Percentiles rank a stretch among this genome's conserved stretches.
Conservation (phyloP, 2,329 filamentous ascomycete genomes). For the Monilinia fructigena region DNA sequence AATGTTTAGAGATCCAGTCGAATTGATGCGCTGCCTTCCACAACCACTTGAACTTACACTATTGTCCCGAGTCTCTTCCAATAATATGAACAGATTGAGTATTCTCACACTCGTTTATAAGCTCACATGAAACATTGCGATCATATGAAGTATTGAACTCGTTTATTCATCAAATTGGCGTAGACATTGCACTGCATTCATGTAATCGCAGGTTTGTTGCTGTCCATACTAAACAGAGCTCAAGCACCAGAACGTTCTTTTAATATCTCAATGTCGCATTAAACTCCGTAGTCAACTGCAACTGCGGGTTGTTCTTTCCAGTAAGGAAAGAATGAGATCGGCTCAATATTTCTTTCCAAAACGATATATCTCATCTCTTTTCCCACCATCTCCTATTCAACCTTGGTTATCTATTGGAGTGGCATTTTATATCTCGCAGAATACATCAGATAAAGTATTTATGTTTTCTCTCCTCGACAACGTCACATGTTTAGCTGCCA, state of each 20-base stretch:
- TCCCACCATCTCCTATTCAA: not conserved
- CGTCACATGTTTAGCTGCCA: too few species aligned
- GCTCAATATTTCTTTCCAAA: not conserved
- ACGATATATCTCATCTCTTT: not conserved
- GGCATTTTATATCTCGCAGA: not conserved
- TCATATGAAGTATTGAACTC: too few species aligned
- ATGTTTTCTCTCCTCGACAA: not conserved
- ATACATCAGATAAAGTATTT: not conserved
- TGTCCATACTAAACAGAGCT: not conserved
- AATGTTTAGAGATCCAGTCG: not conserved
- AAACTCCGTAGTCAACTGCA: not conserved
- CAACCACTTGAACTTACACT: not conserved
- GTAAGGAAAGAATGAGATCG: not conserved
- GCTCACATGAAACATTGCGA: too few species aligned
- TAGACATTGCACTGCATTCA: not conserved
- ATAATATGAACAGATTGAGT: too few species aligned
- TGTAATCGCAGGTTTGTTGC: not conserved
- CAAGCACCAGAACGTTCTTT: not conserved
- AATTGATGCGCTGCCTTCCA: not conserved
- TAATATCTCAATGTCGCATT: not conserved
- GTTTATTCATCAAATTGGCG: not conserved
- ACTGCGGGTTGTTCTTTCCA: slow-evolving; percentile 4
- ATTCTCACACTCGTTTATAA: too few species aligned
- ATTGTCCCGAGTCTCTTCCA: not conserved
- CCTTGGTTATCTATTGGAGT: not conserved